Conservation (phyloP, 2,329 filamentous ascomycete species). For the Talaromyces sp. region DNA sequence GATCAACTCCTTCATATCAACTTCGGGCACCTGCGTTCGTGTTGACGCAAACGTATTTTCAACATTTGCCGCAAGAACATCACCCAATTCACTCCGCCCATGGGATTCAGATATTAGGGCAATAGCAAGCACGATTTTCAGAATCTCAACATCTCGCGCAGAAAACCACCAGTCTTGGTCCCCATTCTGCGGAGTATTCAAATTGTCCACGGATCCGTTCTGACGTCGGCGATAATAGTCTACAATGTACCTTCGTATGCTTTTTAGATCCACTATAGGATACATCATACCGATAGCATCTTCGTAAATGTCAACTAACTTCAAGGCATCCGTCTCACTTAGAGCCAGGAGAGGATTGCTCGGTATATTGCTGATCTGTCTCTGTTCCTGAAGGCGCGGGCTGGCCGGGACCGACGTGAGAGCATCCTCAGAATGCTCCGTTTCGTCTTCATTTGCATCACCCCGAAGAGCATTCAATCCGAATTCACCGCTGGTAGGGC, state of each 20-base stretch:
- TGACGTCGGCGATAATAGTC: conserved; percentile 7
- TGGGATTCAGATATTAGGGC: conserved; percentile 70
- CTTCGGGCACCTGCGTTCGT: conserved; percentile 28
- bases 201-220: background rate
- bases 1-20: conserved; percentile 36
- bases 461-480: conserved; percentile 18
- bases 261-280: conserved; percentile 13
- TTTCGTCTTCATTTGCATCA: conserved; percentile 10
- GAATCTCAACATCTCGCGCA: conserved; percentile 55
- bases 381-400: background rate
- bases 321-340: conserved; percentile 4
- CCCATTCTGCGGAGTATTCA: conserved; percentile 5
- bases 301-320: conserved; percentile 12
- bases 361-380: background rate
- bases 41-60: conserved; percentile 30
- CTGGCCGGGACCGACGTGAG: conserved; percentile 3
- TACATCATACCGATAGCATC: conserved; percentile 13
- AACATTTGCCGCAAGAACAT: conserved; percentile 29
- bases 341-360: conserved; percentile 10
- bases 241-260: conserved; percentile 8
- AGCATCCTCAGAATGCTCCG: conserved; percentile 3
- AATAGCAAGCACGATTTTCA: conserved; percentile 77
- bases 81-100: conserved; percentile 62
- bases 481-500: conserved; percentile 34
- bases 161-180: conserved; percentile 36